These are phyloP conservation scores for Sporothrix schenckii DNA, from an alignment of 2,329 filamentous ascomycete species.

Conservation along the genomic window DNA sequence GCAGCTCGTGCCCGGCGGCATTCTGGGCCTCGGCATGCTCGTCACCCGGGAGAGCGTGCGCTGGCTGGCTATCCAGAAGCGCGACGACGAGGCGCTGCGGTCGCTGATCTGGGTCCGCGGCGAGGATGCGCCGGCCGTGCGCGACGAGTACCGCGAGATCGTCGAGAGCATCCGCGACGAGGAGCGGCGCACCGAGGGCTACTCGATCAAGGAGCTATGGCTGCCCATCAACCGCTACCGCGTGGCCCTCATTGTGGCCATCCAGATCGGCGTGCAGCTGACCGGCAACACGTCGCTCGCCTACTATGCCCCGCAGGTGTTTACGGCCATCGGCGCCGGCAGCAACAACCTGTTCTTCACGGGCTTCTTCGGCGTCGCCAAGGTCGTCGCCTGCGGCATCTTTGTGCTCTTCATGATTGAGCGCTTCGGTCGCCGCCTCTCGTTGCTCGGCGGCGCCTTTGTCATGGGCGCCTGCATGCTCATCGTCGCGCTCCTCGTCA, in stretches of 20 bases:
- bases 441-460: background rate
- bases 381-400: constrained; percentile 53
- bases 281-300: constrained; percentile 59
- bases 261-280: constrained; percentile 3
- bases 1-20: constrained; percentile 68
- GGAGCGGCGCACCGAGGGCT: constrained; percentile 51
- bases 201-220: background rate
- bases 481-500: background rate
- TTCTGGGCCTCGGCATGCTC: constrained; percentile 66
- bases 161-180: constrained; percentile 67
- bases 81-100: constrained; percentile 54
- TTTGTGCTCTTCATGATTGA: constrained; percentile 53
- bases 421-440: background rate
- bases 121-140: constrained; percentile 37
- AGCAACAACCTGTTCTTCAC: constrained; percentile 53
- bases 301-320: constrained; percentile 59
- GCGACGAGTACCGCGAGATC: constrained; percentile 62
- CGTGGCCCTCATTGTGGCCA: constrained; percentile 30
- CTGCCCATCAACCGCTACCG: constrained; percentile 55
- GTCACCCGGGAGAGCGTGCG: constrained; percentile 73
- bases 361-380: constrained; percentile 57
- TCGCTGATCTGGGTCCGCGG: background rate
- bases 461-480: constrained; percentile 6
- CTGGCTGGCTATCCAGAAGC: constrained; percentile 66
- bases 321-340: constrained; percentile 54